Conservation (phyloP, 2,329 filamentous ascomycete genomes). For the Cordyceps pruinosa region DNA sequence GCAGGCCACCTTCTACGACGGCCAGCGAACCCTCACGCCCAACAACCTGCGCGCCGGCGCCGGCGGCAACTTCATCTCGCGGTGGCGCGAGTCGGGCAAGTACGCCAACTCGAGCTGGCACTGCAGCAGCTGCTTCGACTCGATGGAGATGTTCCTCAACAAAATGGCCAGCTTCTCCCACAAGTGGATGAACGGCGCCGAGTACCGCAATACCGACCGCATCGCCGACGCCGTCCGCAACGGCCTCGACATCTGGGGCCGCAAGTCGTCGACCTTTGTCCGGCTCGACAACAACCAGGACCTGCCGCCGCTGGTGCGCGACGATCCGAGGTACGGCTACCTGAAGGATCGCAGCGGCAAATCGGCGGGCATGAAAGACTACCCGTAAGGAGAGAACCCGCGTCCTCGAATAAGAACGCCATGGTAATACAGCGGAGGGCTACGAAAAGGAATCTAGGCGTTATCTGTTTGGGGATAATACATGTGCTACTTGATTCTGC, state of each 20-base stretch:
- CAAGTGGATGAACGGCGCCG: slow-evolving; percentile 41
- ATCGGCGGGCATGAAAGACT: slow-evolving; percentile 42
- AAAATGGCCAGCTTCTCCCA: slow-evolving; percentile 54
- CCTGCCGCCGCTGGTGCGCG: slow-evolving; percentile 40
- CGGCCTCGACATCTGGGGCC: slow-evolving; percentile 51
- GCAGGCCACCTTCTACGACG: slow-evolving; percentile 49
- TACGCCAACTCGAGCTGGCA: slow-evolving; percentile 51
- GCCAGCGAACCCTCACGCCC: slow-evolving; percentile 41
- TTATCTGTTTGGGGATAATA: background rate
- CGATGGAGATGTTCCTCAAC: slow-evolving; percentile 45
- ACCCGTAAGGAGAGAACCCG: slow-evolving; percentile 15
- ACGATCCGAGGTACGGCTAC: slow-evolving; percentile 36
- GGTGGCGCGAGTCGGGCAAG: slow-evolving; percentile 21
- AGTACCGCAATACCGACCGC: slow-evolving; percentile 38
- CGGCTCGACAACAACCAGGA: slow-evolving; percentile 46
- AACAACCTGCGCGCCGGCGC: slow-evolving; percentile 45
- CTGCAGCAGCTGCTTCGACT: slow-evolving; percentile 55
- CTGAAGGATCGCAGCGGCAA: slow-evolving; percentile 39
- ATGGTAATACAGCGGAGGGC: background rate
- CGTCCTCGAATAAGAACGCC: background rate
- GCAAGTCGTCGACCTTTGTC: slow-evolving; percentile 39
- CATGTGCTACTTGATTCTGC: background rate
- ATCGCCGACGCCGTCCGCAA: slow-evolving; percentile 45
- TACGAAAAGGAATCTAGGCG: background rate
- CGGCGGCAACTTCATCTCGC: slow-evolving; percentile 22